A percentile compares a stretch with the other conserved stretches of the same genome.
Evolutionary conservation across 768 basidiomycete species (phyloP).

Genomic region (Tulasnella sp.): DNA sequence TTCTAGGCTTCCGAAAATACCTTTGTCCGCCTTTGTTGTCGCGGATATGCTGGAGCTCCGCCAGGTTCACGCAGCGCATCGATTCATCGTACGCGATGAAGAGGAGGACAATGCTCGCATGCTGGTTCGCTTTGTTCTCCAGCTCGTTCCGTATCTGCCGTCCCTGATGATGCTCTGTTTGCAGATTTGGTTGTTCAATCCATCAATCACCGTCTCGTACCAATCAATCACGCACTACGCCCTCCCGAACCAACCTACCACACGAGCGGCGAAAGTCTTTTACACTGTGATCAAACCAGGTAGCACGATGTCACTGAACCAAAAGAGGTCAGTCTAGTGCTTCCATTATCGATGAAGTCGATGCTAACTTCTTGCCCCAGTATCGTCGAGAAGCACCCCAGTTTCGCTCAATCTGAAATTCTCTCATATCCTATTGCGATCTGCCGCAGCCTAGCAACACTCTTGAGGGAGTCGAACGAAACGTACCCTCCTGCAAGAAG

Average conservation of each 20-base stretch:
- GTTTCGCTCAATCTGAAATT: slow-evolving; percentile 81
- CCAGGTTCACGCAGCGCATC: slow-evolving; percentile 85
- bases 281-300: slow-evolving; percentile 68
- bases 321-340: slow-evolving; percentile 37
- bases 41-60: slow-evolving; percentile 88
- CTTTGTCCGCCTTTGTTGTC: slow-evolving; percentile 79
- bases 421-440: slow-evolving; percentile 71
- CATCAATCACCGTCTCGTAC: slow-evolving; percentile 70
- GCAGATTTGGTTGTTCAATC: slow-evolving; percentile 94
- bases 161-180: neutral
- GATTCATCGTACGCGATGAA: slow-evolving; percentile 80
- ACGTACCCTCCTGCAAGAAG: slow-evolving; percentile 67
- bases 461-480: slow-evolving; percentile 65
- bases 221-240: slow-evolving; percentile 41
- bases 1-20: slow-evolving; percentile 31
- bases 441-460: slow-evolving; percentile 54
- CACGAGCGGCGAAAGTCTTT: slow-evolving; percentile 71
- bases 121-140: slow-evolving; percentile 41
- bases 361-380: slow-evolving; percentile 6
- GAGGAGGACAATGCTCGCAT: slow-evolving; percentile 71
- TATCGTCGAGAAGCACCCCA: slow-evolving; percentile 43
- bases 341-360: neutral
- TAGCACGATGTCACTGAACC: slow-evolving; percentile 37
- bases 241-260: slow-evolving; percentile 49
- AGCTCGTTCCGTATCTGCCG: neutral